Base-by-base conservation (phyloP, 2,329 filamentous ascomycete species). In the Scedosporium dehoogii region DNA sequence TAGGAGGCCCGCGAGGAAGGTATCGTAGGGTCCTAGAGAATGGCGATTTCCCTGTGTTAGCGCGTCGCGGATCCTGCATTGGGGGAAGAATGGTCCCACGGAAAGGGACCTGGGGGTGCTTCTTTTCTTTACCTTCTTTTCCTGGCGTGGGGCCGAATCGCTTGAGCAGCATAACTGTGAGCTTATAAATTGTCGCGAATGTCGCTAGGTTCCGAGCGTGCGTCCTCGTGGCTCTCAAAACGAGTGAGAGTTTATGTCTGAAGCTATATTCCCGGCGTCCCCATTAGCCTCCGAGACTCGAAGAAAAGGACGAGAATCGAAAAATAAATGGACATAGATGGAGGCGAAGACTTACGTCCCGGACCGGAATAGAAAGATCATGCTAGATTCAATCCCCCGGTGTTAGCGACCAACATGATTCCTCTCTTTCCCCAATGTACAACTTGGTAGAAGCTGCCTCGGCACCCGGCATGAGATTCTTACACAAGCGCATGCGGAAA, bases 291-390 rank as follows among this genome's bases (percentile, higher is more conserved):
- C 23, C 25, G 9, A 33, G 25, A 44, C 38, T 7, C 56, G 7
- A 10, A 59, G 59, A 38, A 33, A 46, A 29, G 18, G 16, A 6
- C 41, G 23, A 18, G 21, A 23, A 33, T 14, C 33, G 38, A 21
- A 48, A 33, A 29, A 41, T 29, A 7, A 46, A 14, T n/a, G 12
- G 29, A 46, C n/a, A 5, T 41, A n/a, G 6, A 55, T 21, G 5
- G 21, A 12, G 33, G 42, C 61, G 63, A 63, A 53, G 16, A 81
- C 85, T 70, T 82, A 91, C 82, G 89, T 89, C 78, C 93, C 94
- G 9, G 89, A 91, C 68, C 94, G 90, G 80, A 99, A 99, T 68
- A 99, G 85, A 69, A 97, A 89, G 68, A 97, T 91, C 93, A 99
- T 99, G 60, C 89, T 92, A 69, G 25, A 25, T 61, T 61, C 29